Base-by-base conservation (phyloP, 805 yeast genomes). In the Schwanniomyces yamadae region DNA sequence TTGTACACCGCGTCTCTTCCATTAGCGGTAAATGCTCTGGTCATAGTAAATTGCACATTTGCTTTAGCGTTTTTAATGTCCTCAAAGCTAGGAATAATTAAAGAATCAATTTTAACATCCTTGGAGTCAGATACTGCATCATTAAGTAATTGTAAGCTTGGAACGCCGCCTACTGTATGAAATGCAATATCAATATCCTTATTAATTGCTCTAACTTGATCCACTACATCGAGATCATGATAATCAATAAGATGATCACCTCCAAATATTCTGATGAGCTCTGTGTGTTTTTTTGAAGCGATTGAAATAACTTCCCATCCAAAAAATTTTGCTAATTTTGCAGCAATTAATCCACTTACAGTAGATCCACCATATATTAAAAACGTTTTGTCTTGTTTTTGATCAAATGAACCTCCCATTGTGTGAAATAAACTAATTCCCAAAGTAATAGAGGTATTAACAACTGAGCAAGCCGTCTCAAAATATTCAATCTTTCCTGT, bases 341-440 rank as follows among this genome's bases (percentile, higher is more conserved):
- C 11, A n/a, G 36, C 36, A n/a, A 33, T 18, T 17, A 33, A 33
- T 4, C 36, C 36, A n/a, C 22, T 33, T 6, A 25, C 36, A 4
- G 36, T 33, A 16, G 36, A 33, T 8, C 36, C 31, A 13, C 36
- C 36, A 18, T 33, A 33, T 10, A 33, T 25, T 19, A 33, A 33
- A 23, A 33, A 18, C 11, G 30, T 26, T n/a, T 25, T 33, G 14
- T 23, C 24, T 20, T 33, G 36, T 19, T 8, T 8, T 9, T 17
- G 7, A 5, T 24, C 24, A 33, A 33, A 33, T 6, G 25, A 18
- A 6, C 31, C 36, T 7, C 36, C 31, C 6, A 33, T 25, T 5
- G 31, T 26, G 20, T 17, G 16, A 14, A 19, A 33, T 16, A 33
- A 13, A 25, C 36, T 33, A 13, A n/a, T 7, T 9, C 36, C 31